Evolutionary conservation across 352 stramenopile genomes (phyloP).

Genomic region (Phytopythium sindhum): DNA sequence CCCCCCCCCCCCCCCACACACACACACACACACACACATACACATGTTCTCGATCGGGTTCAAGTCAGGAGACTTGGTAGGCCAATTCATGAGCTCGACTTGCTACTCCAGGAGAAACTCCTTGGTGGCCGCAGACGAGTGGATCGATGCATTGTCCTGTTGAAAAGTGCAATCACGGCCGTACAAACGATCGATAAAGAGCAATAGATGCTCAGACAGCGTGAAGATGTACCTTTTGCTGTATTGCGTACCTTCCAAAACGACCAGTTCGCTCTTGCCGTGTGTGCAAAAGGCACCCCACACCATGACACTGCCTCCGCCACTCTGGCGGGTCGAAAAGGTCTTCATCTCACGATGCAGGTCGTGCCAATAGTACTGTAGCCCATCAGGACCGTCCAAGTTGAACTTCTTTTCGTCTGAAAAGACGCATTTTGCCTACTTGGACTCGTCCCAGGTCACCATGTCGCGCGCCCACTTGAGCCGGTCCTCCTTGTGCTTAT

Average conservation of each 20-base stretch:
- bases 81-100: constrained; percentile 3
- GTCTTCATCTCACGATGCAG: constrained; percentile 8
- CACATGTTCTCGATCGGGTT: constrained; percentile 13
- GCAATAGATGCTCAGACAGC: constrained; percentile 14
- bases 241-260: constrained; percentile 1
- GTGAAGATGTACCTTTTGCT: constrained; percentile 14
- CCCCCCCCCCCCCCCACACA: too few relatives aligned
- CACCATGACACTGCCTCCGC: too few relatives aligned
- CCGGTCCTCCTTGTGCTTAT: constrained; percentile 6
- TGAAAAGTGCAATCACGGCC: constrained; percentile 19
- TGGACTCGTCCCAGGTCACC: constrained; percentile 1
- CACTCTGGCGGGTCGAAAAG: constrained; percentile 12
- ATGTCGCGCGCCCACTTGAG: constrained; percentile 6
- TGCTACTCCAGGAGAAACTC: constrained; percentile 9
- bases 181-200: constrained; percentile 9
- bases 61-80: constrained; percentile 1
- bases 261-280: constrained; percentile 14
- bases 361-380: constrained; percentile 20
- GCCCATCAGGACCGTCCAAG: constrained; percentile 10
- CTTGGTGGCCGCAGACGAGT: background rate
- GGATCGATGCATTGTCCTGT: constrained; percentile 13
- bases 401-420: too few relatives aligned
- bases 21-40: too few relatives aligned
- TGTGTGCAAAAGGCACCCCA: constrained; percentile 5
- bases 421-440: background rate